Evolutionary conservation across 2,329 filamentous ascomycete genomes (phyloP), one percentile per base, ranked within the genome.

Genomic region (Bipolaris victoriae): DNA sequence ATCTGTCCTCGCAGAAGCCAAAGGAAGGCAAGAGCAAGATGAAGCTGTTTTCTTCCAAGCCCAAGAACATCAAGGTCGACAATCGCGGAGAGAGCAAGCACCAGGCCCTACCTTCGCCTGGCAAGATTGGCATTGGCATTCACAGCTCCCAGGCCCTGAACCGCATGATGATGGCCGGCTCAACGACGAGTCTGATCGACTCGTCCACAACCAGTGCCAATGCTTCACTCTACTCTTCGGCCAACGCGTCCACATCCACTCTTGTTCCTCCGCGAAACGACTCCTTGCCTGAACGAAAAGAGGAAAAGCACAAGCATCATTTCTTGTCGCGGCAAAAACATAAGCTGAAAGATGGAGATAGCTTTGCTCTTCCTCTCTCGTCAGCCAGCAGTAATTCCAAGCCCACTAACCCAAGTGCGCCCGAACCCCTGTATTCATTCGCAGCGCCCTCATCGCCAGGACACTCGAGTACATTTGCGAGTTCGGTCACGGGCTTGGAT

Each of bases 401-500:
- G 64, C 88, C 90, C 1, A 89, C 88, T 5, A 90, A 93, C 66
- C 90, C 90, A 0, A 88, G 81, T 68, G 89, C 89, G 3, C 89
- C 90, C 0, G 89, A 86, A 64, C 91, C 89, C 52, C 77, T 94
- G 4, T 94, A 94, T 79, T 92, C 87, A 60, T 93, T 94, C 76
- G 90, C 87, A 55, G 77, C 90, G 1, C 90, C 90, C 1, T 83
- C 88, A 7, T 92, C 88, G 58, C 90, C 90, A 1, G 88, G 84
- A 0, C 86, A 88, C 13, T 84, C 82, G 49, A 84, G 82, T 50
- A 84, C 84, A 31, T 96, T 98, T 73, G 83, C 88, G 36, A 96
- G 95, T 77, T 90, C 89, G 3, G 90, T 95, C 70, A 94, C 90
- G 57, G 90, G 90, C 0, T 80, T 94, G 41, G 91, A 94, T 75